Evolutionary conservation across 2,329 filamentous ascomycete species (phyloP), one percentile per base, ranked within the genome.

Genomic region (Fusarium verticillioides): DNA sequence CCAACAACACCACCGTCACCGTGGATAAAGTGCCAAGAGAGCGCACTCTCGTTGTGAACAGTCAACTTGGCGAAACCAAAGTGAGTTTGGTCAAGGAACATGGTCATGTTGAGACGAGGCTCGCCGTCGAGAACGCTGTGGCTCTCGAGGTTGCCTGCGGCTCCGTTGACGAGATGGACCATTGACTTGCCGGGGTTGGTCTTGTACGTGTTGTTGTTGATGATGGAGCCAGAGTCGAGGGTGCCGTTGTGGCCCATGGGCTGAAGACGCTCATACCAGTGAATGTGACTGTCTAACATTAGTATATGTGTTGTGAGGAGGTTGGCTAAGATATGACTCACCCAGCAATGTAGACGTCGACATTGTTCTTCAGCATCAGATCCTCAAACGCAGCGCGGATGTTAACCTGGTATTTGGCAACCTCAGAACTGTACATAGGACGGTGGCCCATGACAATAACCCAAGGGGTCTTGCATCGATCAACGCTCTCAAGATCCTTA

Each of bases 221-320:
- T 19, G n/a, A 49, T 6, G 18, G 61, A 49, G 10, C 5, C n/a
- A 4, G 21, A 12, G 30, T 63, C 61, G 10, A 63, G 12, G 7
- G 37, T 28, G 9, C 58, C 32, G 26, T 64, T 64, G 9, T 54
- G 50, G 19, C 15, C 15, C 6, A 63, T 50, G 15, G 62, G 62
- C 10, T 53, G 36, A 21, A 64, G 62, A 15, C 62, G 62, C 26
- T 64, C 62, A 9, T 64, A 64, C 62, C 62, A 64, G 9, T 64
- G 58, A 11, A 64, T 18, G 2, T 64, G 62, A 7, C 62, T 64
- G 21, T 28, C 0, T 1, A 21, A 0, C 7, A 7, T 63, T 26
- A 34, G 32, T 34, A 34, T 7, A 34, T 13, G 5, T 5, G 12
- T 13, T 32, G 11, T 32, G 4, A 13, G 11, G 30, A 32, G 30